Conservation (phyloP, 495 filamentous ascomycete genomes). For the Penicillium pancosmium region DNA sequence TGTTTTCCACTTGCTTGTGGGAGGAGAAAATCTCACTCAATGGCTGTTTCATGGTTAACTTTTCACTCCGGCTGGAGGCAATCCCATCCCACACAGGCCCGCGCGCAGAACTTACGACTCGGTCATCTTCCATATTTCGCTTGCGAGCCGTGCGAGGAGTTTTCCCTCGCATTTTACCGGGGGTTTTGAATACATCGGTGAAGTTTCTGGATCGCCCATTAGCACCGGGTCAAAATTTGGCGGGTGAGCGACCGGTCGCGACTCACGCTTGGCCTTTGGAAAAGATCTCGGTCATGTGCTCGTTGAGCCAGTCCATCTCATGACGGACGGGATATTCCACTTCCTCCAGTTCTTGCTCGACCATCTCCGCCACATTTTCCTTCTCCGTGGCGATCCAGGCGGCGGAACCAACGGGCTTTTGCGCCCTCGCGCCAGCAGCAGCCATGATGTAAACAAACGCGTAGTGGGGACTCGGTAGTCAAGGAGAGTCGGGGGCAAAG, state of each 20-base stretch:
- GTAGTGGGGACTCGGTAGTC: conserved; percentile 11
- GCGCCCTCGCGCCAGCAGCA: conserved; percentile 46
- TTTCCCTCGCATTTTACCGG: conserved; percentile 90
- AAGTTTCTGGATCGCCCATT: conserved; percentile 65
- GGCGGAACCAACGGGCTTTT: conserved; percentile 63
- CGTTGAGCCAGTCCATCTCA: conserved; percentile 94
- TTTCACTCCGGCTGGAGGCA: conserved; percentile 6
- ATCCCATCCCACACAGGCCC: not conserved
- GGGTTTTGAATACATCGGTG: conserved; percentile 92
- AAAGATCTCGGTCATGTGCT: conserved; percentile 95
- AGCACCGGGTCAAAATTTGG: conserved; percentile 27
- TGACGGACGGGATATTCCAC: conserved; percentile 86
- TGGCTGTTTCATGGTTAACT: conserved; percentile 57
- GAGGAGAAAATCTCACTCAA: conserved; percentile 79
- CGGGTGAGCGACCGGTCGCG: conserved; percentile 15
- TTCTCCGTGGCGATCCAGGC: conserved; percentile 71
- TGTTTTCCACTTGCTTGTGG: conserved; percentile 43
- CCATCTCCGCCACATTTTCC: conserved; percentile 60
- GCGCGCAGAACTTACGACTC: conserved; percentile 60
- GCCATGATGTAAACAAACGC: conserved; percentile 55
- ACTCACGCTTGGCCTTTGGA: conserved; percentile 79
- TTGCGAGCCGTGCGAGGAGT: conserved; percentile 85
- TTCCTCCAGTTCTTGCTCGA: conserved; percentile 79
- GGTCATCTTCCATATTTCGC: conserved; percentile 60
- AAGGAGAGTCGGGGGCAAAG: not conserved